Evolutionary conservation across 495 filamentous ascomycete genomes (phyloP), one percentile per base, ranked within the genome.

Genomic region (Aspergillus diversus): DNA sequence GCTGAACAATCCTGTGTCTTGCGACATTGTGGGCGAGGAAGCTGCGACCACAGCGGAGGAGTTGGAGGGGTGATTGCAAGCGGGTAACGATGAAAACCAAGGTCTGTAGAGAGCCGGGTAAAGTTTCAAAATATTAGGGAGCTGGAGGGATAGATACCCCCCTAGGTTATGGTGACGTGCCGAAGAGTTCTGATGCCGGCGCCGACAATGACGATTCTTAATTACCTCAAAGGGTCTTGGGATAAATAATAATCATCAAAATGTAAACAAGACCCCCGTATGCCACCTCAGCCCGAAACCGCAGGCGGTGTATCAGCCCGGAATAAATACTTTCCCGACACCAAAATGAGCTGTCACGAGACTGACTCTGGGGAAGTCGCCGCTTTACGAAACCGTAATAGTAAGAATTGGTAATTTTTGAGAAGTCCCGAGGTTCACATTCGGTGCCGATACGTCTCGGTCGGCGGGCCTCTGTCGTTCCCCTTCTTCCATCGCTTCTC

Each of bases 1-100:
- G 69, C 87, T 91, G 80, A 90, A 91, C 64, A 89, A 78, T 47
- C 85, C 86, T 67, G 87, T 86, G 66, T 91, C 89, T 78, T 92
- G 89, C 77, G 89, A 89, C 89, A 91, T 92, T 67, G 48, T 83
- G 74, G 46, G 66, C 55, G 39, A 67, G 33, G 64, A 69, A 58
- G 75, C 75, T 77, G 72, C 76, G 55, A 69, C 60, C 42, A 74
- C 74, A 73, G 74, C 72, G 37, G 39, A 16, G 27, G 39, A 52
- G 5, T 6, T 32, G n/a, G n/a, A 49, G 13, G 1, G 13, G 3
- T 21, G 31, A 35, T 59, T 17, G n/a, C 39, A 21, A 27, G 43
- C 42, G 17, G 27, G 16, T 60, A 31, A 7, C n/a, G 39, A 43
- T 43, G 8, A 43, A 12, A 15, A 13, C 61, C 43, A 64, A 49